These are phyloP conservation scores for Clonostachys rhizophaga DNA, from an alignment of 2,329 filamentous ascomycete species.

Conservation along the genomic window DNA sequence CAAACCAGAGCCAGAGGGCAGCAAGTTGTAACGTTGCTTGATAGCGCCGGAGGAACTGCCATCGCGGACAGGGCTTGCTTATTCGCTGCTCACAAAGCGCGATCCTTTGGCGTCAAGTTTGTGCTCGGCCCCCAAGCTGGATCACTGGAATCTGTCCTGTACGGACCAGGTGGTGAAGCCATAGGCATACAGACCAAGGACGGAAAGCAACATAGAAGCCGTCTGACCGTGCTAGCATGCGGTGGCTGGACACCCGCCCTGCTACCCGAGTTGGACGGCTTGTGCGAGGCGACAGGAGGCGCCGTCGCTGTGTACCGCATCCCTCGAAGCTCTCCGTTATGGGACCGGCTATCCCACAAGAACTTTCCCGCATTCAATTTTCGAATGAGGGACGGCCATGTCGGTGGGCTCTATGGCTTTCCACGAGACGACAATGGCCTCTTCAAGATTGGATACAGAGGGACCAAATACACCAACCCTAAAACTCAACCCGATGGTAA, in stretches of 20 bases:
- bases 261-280: constrained; percentile 8
- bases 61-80: constrained; percentile 39
- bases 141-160: constrained; percentile 16
- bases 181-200: constrained; percentile 32
- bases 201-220: constrained; percentile 16
- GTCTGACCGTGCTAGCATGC: constrained; percentile 13
- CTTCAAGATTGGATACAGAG: constrained; percentile 45
- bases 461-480: constrained; percentile 44
- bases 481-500: constrained; percentile 23
- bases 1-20: background rate
- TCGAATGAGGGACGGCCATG: constrained; percentile 10
- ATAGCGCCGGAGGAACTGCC: constrained; percentile 38
- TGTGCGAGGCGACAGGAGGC: constrained; percentile 9
- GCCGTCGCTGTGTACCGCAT: constrained; percentile 7
- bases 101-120: constrained; percentile 30
- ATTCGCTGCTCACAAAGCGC: constrained; percentile 35
- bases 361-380: constrained; percentile 21
- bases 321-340: constrained; percentile 3
- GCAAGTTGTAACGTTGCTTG: constrained; percentile 7
- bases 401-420: constrained; percentile 44
- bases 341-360: constrained; percentile 4
- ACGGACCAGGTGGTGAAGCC: constrained; percentile 12
- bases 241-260: constrained; percentile 7
- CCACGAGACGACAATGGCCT: constrained; percentile 31
- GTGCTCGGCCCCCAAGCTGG: constrained; percentile 26